phyloP scores from a whole-genome alignment of 1,284 basidiomycete species.

The Cutaneotrichosporon dermatis region DNA sequence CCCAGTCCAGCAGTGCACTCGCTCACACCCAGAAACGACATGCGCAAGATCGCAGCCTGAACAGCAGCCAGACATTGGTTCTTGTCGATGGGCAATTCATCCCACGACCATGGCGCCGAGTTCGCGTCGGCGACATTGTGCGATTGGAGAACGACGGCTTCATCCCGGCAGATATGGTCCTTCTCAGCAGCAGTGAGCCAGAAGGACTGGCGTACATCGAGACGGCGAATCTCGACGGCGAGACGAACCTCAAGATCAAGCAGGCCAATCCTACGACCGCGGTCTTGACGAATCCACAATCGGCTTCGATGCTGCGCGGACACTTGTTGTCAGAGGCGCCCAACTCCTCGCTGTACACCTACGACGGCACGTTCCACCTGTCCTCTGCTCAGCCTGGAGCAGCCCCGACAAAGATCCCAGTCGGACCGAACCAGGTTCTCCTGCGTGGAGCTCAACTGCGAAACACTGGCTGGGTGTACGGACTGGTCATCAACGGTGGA shows the following conservation, averaged over 20 bases:
- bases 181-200: conserved; percentile 87
- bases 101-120: conserved; percentile 78
- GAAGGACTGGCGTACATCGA: conserved; percentile 97
- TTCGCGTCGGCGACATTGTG: conserved; percentile 87
- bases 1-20: conserved; percentile 10
- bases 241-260: conserved; percentile 99
- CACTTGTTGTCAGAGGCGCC: conserved; percentile 89
- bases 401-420: conserved; percentile 67
- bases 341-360: conserved; percentile 96
- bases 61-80: conserved; percentile 74
- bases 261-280: conserved; percentile 84
- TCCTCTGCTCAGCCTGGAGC: conserved; percentile 37
- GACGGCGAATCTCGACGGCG: conserved; percentile 94
- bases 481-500: conserved; percentile 91
- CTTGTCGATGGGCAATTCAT: conserved; percentile 65
- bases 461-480: conserved; percentile 96
- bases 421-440: conserved; percentile 92
- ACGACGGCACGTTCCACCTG: conserved; percentile 73
- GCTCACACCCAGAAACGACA: conserved; percentile 67
- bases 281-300: conserved; percentile 68
- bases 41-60: conserved; percentile 88
- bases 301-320: conserved; percentile 71
- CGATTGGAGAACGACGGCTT: conserved; percentile 88
- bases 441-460: conserved; percentile 93
- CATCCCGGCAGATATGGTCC: conserved; percentile 90